Conservation (phyloP, 306 rosid genomes). For the cucumber (Cucumis sativus) region Cucumber_9930_V3 NC_026660.2:9317501-9318000, state of each 20-base stretch:
- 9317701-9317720: constrained; percentile 78
- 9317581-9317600: constrained; percentile 66
- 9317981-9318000: constrained; percentile 98
- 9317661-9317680: constrained; percentile 78
- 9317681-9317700: constrained; percentile 66
- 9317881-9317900: constrained; percentile 92
- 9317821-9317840: constrained; percentile 79
- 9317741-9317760: constrained; percentile 88
- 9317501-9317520: not conserved
- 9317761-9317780: constrained; percentile 83
- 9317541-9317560: constrained; percentile 53
- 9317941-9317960: constrained; percentile 84
- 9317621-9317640: constrained; percentile 75
- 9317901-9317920: constrained; percentile 96
- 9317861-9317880: constrained; percentile 83
- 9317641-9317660: constrained; percentile 75
- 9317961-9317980: constrained; percentile 83
- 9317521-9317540: constrained; percentile 47
- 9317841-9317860: constrained; percentile 89
- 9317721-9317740: constrained; percentile 74
- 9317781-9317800: constrained; percentile 80
- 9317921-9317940: constrained; percentile 99
- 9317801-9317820: constrained; percentile 94
- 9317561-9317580: constrained; percentile 79
- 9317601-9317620: constrained; percentile 76